These are phyloP conservation scores for Colletotrichum destructivum DNA, from an alignment of 2,329 filamentous ascomycete species.

Conservation along the genomic window DNA sequence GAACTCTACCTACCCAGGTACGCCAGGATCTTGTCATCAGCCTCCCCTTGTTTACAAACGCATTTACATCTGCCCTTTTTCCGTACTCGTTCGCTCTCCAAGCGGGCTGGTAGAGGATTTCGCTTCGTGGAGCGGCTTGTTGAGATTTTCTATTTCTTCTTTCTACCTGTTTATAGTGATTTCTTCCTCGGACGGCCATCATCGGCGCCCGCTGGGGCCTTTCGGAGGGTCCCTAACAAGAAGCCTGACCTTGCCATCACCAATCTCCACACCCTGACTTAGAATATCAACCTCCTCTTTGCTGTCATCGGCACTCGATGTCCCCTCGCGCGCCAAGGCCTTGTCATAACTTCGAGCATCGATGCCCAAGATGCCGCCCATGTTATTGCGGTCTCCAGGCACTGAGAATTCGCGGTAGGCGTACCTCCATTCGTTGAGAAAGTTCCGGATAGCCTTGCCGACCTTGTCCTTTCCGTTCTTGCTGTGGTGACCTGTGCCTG, in stretches of 20 bases:
- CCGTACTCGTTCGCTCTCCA: neutral
- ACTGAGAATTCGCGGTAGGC: slow-evolving; percentile 97
- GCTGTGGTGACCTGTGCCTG: slow-evolving; percentile 95
- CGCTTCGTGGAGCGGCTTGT: slow-evolving; percentile 20
- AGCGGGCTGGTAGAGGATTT: neutral
- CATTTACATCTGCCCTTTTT: neutral
- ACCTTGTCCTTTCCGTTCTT: slow-evolving; percentile 99
- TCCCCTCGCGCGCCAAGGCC: slow-evolving; percentile 65
- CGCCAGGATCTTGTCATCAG: neutral
- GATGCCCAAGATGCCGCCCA: slow-evolving; percentile 82
- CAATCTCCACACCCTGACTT: slow-evolving; percentile 77
- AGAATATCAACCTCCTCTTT: slow-evolving; percentile 70
- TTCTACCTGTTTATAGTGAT: slow-evolving; percentile 37
- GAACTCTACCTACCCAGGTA: slow-evolving; percentile 11
- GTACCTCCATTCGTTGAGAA: slow-evolving; percentile 96
- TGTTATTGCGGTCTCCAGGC: slow-evolving; percentile 87
- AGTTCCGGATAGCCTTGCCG: slow-evolving; percentile 90
- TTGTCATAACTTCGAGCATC: slow-evolving; percentile 79
- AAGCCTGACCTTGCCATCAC: slow-evolving; percentile 76
- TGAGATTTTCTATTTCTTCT: slow-evolving; percentile 29
- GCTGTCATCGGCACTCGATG: slow-evolving; percentile 56
- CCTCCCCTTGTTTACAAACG: neutral
- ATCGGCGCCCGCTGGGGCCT: slow-evolving; percentile 66
- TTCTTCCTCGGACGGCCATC: slow-evolving; percentile 49
- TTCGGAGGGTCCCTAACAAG: slow-evolving; percentile 74